Evolutionary conservation across 148 eudicot species (phyloP).

Genomic region (Silene uniflora): DNA sequence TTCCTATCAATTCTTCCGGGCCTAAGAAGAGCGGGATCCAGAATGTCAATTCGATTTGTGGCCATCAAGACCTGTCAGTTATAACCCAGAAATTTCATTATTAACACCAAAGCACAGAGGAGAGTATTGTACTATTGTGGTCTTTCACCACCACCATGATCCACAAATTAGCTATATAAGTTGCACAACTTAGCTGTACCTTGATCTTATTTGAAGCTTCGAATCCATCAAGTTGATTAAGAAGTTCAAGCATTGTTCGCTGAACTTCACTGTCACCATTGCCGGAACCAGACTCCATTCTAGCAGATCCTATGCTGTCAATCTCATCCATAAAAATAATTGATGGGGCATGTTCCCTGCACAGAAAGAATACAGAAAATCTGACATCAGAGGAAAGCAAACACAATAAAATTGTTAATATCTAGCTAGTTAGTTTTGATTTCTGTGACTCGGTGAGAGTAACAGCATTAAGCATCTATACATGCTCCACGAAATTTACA

Average conservation of each 20-base stretch:
- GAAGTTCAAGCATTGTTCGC: conserved; percentile 75
- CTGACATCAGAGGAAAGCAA: not conserved
- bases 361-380: conserved; percentile 10
- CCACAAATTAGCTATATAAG: not conserved
- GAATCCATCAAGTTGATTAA: conserved; percentile 70
- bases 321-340: conserved; percentile 77
- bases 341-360: conserved; percentile 73
- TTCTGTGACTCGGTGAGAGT: not conserved
- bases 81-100: not conserved
- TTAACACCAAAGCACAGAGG: not conserved
- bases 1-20: conserved; percentile 79
- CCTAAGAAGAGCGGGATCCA: conserved; percentile 74
- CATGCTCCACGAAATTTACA: not conserved
- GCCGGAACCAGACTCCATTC: conserved; percentile 75
- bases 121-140: not conserved
- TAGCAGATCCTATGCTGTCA: conserved; percentile 69
- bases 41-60: conserved; percentile 62
- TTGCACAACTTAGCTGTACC: conserved; percentile 24
- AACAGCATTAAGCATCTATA: not conserved
- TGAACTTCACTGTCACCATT: conserved; percentile 82
- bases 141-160: not conserved
- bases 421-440: not conserved
- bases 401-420: not conserved
- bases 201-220: conserved; percentile 72
- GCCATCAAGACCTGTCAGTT: conserved; percentile 56